Base-by-base conservation (phyloP, 2,329 filamentous ascomycete species). In the Aspergillus novoparasiticus region DNA sequence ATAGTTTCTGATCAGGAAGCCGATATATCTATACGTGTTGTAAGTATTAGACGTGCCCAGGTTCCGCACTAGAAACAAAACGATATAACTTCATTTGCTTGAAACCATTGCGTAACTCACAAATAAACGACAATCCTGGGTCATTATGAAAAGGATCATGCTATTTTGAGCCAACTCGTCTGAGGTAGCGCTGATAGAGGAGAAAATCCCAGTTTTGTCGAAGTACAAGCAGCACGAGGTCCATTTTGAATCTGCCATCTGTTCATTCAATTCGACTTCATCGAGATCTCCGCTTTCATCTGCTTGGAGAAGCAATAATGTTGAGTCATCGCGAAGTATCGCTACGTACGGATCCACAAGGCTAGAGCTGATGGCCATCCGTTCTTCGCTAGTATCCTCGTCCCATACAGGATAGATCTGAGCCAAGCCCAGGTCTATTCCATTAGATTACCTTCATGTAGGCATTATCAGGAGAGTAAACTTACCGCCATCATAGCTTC, bases 361-460 rank as follows among this genome's bases (percentile, higher is more conserved):
- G 74, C 91, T 96, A 43, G 92, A 90, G 71, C 88, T 90, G 53
- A 93, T 81, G 48, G 95, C 90, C 59, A 89, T 86, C 5, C 92
- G 89, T 71, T 97, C 76, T 45, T 81, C 89, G 14, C 91, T 93
- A 0, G 90, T 94, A 67, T 95, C 92, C 71, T 97, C 95, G 71
- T 98, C 95, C 65, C 92, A 87, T 86, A 98, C 93, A 0, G 94
- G 93, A 57, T 97, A 85, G 60, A 99, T 98, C 73, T 98, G 94
- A 53, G 90, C 89, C 59, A 99, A 85, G 12, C 90, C 92, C 63
- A 99, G 86, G 76, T 96, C 92, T 93, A 72, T 36, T 30, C 34
- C 34, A 36, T 71, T 57, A 71, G 61, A 58, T 58, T 62, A 36
- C 14, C 34, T 56, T 56, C 39, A 50, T 46, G 56, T 69, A 30